Conservation (phyloP, 768 basidiomycete species). For the Mycena amicta region DNA sequence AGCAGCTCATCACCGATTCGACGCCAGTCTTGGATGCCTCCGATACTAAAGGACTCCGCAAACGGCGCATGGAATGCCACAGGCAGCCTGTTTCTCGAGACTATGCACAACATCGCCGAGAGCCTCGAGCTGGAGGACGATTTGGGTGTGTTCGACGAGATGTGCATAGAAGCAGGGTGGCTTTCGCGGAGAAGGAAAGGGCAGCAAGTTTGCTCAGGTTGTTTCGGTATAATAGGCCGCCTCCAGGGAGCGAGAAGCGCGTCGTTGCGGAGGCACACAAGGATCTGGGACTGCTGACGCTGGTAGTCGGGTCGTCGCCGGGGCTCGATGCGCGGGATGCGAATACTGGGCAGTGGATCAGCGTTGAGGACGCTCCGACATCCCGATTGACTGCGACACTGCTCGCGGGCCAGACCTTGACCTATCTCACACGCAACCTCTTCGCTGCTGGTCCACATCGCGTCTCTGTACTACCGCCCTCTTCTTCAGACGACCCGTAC, state of each 20-base stretch:
- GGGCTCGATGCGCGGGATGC: constrained; percentile 19
- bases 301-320: constrained; percentile 16
- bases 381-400: constrained; percentile 18
- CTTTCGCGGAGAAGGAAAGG: neutral
- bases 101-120: constrained; percentile 13
- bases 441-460: constrained; percentile 19
- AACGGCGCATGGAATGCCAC: constrained; percentile 15
- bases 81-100: constrained; percentile 9
- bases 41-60: neutral
- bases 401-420: constrained; percentile 16
- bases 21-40: constrained; percentile 1
- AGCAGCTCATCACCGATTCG: constrained; percentile 22
- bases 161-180: constrained; percentile 6
- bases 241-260: constrained; percentile 1
- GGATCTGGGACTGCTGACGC: constrained; percentile 20
- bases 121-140: constrained; percentile 16
- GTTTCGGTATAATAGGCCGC: constrained; percentile 18
- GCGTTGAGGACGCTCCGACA: constrained; percentile 19
- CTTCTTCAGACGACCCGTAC: neutral
- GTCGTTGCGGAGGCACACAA: constrained; percentile 22
- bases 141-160: constrained; percentile 2
- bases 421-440: constrained; percentile 18
- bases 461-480: constrained; percentile 16
- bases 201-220: constrained; percentile 17
- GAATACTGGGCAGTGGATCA: constrained; percentile 11